Base-by-base conservation (phyloP, 495 filamentous ascomycete genomes). In the Podospora bellae-mahoneyi region DNA sequence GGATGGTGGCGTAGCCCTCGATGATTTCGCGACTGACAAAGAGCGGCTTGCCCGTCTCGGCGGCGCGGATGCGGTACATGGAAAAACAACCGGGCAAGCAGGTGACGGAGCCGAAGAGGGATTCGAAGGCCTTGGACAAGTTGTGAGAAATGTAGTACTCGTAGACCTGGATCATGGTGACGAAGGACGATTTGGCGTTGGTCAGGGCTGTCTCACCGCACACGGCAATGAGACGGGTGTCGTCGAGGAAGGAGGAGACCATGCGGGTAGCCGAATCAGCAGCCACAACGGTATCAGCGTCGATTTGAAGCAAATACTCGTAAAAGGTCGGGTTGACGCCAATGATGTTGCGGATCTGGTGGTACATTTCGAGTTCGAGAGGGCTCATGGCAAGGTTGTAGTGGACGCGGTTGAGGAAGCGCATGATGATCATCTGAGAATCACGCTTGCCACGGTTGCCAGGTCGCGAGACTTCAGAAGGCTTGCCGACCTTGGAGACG, bases 121-220 rank as follows among this genome's bases (percentile, higher is more conserved):
- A 94, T 78, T 99, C 95, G 76, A 99, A 99, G n/a, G 95, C 96
- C 80, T 99, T 99, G 74, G 91, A 89, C 72, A 99, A 83, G 77
- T 99, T 96, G 84, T 99, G 95, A 64, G 96, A 98, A 69, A 99
- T 99, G 81, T 94, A 99, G 84, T 99, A 97, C 80, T 99, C 95
- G 84, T 99, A 99, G 19, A 99, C 95, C 79, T 99, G 95, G 69
- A 99, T 98, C 94, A 98, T 98, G 39, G 95, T 99, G 68, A 95
- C 85, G 71, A 93, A 91, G 16, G 94, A 97, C 18, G 91, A 85
- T 78, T 97, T 96, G 62, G 93, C 91, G 74, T 99, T 99, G 62
- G 90, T 92, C 28, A 99, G 83, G 10, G 90, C 89, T 0, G 95
- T 99, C 78, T 99, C 95, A 74, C 95, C 95, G 76, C 96, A 99